Base-by-base conservation (phyloP, 371 early-diverging fungal genomes). In the Mucor sp. region DNA sequence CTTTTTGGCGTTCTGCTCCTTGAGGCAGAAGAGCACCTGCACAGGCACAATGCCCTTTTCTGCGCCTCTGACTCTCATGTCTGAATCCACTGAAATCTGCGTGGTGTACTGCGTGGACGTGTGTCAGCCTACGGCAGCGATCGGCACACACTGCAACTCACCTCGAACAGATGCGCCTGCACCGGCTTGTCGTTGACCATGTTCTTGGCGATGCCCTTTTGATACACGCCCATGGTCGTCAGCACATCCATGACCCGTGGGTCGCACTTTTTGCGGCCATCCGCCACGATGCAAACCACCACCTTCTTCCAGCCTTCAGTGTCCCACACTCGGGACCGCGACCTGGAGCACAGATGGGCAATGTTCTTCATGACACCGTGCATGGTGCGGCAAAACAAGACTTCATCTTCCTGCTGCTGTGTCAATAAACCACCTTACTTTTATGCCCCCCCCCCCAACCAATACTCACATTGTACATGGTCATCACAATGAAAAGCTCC, bases 1-100 rank as follows among this genome's bases (percentile, higher is more conserved):
- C 73, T 95, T 95, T 76, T 94, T 95, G 8, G 90, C 90, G 65
- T 95, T 95, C 66, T 93, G 86, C 72, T 95, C 94, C 77, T 95
- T 95, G 1, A 95, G 72, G 66, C 93, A 91, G 75, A 95, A 95
- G 27, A 95, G 63, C 7, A 90, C 80, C 74, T 95, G 94, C 0
- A 91, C 85, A 0, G 95, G 95, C 0, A 91, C 90, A 30, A 84
- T 73, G 2, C 78, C 82, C 67, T 83, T 85, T 62, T 90, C 86
- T 35, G 88, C 85, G 3, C 93, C 91, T 64, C 84, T 80, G 72
- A 91, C 80, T 59, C 89, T 85, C 77, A 87, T 79, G 28, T 81
- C 83, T 0, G 84, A 73, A 73, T 92, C 91, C 28, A 95, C 81
- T 35, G 84, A 83, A 47, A 95, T 70, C 75, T 95, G 95, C 8